phyloP scores from a whole-genome alignment of 208 protist genomes.

The Trypanosomatidae sp. region DNA sequence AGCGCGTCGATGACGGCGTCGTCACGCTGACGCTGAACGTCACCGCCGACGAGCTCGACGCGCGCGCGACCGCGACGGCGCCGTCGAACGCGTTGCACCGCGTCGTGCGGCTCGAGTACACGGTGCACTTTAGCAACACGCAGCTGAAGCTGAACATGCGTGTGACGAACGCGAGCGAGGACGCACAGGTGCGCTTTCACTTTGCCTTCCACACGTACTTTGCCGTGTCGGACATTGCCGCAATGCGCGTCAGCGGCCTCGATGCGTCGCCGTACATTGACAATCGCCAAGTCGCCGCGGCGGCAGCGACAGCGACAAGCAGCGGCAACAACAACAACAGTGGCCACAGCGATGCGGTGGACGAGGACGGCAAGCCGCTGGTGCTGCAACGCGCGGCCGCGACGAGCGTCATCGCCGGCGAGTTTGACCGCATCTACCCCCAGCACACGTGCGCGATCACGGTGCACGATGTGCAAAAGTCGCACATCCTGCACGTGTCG shows the following conservation, averaged over 20 bases:
- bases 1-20: not conserved
- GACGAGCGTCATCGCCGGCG: conserved; percentile 22
- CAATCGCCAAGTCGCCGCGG: conserved; percentile 14
- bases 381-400: conserved; percentile 7
- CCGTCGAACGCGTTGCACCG: not conserved
- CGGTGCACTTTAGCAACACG: conserved; percentile 51
- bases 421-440: conserved; percentile 75
- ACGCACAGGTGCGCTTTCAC: conserved; percentile 28
- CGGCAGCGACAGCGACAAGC: no score
- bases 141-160: conserved; percentile 46
- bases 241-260: conserved; percentile 57
- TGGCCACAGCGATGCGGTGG: no score
- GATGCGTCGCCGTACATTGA: conserved; percentile 55
- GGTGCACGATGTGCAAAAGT: conserved; percentile 9
- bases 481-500: conserved; percentile 21
- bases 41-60: not conserved
- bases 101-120: conserved; percentile 36
- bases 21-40: not conserved
- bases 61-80: not conserved
- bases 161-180: conserved; percentile 36
- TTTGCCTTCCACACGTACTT: conserved; percentile 89
- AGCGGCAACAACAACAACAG: no score
- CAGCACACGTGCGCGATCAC: conserved; percentile 26
- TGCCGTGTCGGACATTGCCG: conserved; percentile 26
- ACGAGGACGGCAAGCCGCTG: no score